These are phyloP conservation scores for Penicillium ochrochloron DNA, from an alignment of 495 filamentous ascomycete species.

Conservation along the genomic window DNA sequence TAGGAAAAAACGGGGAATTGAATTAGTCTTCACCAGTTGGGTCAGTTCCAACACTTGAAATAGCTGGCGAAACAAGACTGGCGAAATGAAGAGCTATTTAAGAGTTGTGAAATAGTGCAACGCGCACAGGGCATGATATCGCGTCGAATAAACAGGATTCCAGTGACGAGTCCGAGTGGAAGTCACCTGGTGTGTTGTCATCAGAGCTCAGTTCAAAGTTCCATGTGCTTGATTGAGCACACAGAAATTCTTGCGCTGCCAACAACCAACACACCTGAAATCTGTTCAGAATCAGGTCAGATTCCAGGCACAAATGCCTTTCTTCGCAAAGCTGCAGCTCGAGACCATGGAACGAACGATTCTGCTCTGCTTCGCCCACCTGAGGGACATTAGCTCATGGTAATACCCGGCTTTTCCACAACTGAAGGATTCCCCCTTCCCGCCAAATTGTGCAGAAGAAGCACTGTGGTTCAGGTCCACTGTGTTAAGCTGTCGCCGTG, in stretches of 20 bases:
- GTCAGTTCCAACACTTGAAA: background rate
- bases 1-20: background rate
- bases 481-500: background rate
- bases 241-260: background rate
- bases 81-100: background rate
- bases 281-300: no score
- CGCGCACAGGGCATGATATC: background rate
- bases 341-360: background rate
- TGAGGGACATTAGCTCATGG: background rate
- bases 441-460: background rate
- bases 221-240: background rate
- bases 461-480: background rate
- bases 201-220: background rate
- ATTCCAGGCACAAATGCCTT: no score
- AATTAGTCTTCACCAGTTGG: background rate
- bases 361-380: background rate
- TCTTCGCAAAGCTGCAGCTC: background rate
- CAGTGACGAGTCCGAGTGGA: background rate
- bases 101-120: background rate
- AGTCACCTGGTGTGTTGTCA: conserved; percentile 1
- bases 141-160: background rate
- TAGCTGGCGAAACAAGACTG: background rate
- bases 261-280: background rate
- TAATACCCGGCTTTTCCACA: background rate
- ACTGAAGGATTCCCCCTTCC: background rate